Evolutionary conservation across 2,329 filamentous ascomycete genomes (phyloP).

Genomic region (Chaetomium sp.): DNA sequence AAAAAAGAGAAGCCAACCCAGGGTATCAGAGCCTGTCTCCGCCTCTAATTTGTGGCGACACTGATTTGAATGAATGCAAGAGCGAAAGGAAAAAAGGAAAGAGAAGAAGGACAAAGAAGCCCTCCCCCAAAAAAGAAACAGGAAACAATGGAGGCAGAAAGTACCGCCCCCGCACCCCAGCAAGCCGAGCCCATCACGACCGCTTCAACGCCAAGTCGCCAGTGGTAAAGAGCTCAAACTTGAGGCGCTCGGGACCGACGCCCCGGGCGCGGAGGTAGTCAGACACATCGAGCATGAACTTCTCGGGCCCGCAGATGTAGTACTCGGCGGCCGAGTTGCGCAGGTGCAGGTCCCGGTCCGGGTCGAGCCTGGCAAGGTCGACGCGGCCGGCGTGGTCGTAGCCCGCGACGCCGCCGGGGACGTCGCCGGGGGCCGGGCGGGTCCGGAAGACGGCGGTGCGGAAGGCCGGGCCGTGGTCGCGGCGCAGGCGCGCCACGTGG

Average conservation of each 20-base stretch:
- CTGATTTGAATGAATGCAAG: background rate
- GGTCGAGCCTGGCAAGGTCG: constrained; percentile 50
- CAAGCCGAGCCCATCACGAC: constrained; percentile 3
- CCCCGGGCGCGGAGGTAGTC: constrained; percentile 47
- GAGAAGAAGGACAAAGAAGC: background rate
- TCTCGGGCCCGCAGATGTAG: constrained; percentile 57
- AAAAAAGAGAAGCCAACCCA: constrained; percentile 2
- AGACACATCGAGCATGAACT: constrained; percentile 56
- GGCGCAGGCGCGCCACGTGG: constrained; percentile 51
- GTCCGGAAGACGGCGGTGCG: constrained; percentile 55
- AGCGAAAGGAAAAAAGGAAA: background rate
- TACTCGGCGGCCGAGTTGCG: constrained; percentile 52
- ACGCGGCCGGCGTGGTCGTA: constrained; percentile 49
- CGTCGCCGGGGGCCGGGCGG: constrained; percentile 49
- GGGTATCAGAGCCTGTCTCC: constrained; percentile 20
- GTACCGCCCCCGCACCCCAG: too few relatives aligned
- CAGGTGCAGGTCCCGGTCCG: constrained; percentile 50
- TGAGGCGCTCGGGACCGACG: constrained; percentile 45
- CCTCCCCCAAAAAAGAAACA: background rate
- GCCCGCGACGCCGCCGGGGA: constrained; percentile 44
- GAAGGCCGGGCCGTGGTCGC: constrained; percentile 39
- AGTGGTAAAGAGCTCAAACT: constrained; percentile 52
- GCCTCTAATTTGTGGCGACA: background rate
- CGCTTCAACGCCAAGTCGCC: constrained; percentile 43
- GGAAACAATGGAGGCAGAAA: background rate